phyloP scores from a whole-genome alignment of 164 flowering plant species.

The Tinospora cordifolia region DNA sequence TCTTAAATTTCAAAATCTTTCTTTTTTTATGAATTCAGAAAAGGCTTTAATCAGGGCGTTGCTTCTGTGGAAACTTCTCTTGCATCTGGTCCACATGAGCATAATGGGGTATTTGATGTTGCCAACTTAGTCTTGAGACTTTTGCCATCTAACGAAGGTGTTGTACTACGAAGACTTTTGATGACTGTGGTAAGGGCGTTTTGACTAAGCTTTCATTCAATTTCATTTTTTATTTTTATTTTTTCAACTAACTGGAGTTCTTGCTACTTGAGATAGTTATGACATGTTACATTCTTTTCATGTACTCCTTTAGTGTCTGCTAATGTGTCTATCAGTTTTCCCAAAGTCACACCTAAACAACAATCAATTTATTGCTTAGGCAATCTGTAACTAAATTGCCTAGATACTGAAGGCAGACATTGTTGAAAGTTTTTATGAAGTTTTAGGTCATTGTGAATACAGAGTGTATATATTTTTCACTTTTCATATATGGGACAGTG shows the following conservation, averaged over 20 bases:
- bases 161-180: conserved; percentile 69
- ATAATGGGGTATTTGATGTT: conserved; percentile 34
- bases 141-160: conserved; percentile 75
- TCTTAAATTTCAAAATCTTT: background rate
- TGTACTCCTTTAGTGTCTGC: background rate
- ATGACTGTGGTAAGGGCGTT: conserved; percentile 75
- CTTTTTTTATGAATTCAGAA: conserved; percentile 35
- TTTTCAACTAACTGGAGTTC: background rate
- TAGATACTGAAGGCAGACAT: no score
- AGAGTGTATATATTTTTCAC: no score
- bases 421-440: no score
- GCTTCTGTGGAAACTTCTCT: conserved; percentile 3
- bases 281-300: background rate
- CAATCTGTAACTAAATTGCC: no score
- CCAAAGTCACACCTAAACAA: no score
- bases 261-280: background rate
- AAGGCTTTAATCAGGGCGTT: conserved; percentile 24
- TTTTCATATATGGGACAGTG: no score
- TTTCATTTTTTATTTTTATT: background rate
- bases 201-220: no score
- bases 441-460: no score
- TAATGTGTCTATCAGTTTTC: background rate
- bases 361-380: no score
- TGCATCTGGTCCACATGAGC: conserved; percentile 16
- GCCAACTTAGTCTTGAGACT: conserved; percentile 59